Percentiles rank a stretch among this genome's conserved stretches.
phyloP scores from a whole-genome alignment of 345 rosid species.

The Citropsis articulata region DNA sequence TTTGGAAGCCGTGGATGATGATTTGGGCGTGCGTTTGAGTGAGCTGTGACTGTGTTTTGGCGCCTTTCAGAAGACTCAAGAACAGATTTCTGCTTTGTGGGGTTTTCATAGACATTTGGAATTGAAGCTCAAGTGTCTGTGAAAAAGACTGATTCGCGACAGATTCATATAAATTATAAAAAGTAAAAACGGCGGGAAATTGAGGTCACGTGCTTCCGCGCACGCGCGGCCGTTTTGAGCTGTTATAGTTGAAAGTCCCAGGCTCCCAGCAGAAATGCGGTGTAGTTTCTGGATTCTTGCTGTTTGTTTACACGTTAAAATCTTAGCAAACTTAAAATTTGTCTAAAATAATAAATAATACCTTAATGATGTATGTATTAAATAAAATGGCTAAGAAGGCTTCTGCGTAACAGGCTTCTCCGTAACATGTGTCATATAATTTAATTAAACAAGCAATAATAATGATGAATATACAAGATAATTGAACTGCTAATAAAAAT shows the following conservation, averaged over 20 bases:
- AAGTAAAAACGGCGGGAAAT: neutral
- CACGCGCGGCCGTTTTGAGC: neutral
- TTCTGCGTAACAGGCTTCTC: neutral
- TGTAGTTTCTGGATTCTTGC: neutral
- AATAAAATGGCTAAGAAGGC: neutral
- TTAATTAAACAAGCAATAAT: too few relatives aligned
- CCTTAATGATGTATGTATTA: too few relatives aligned
- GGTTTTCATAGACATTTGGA: neutral
- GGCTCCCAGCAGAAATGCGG: neutral
- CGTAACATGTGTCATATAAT: too few relatives aligned
- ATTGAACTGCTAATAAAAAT: neutral
- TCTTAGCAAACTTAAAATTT: neutral
- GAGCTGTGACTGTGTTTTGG: conserved; percentile 50
- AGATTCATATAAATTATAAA: neutral
- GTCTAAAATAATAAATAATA: too few relatives aligned
- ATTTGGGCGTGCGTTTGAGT: conserved; percentile 66
- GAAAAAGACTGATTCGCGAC: neutral
- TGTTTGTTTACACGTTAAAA: neutral
- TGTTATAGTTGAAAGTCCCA: neutral
- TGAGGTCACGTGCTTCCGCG: neutral
- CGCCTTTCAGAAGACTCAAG: conserved; percentile 40
- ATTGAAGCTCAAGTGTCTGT: neutral
- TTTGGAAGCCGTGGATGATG: conserved; percentile 41
- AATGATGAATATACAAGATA: neutral
- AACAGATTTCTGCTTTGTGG: conserved; percentile 30